These are phyloP conservation scores for Saccharomycopsis vini DNA, from an alignment of 805 yeast species.

Conservation along the genomic window DNA sequence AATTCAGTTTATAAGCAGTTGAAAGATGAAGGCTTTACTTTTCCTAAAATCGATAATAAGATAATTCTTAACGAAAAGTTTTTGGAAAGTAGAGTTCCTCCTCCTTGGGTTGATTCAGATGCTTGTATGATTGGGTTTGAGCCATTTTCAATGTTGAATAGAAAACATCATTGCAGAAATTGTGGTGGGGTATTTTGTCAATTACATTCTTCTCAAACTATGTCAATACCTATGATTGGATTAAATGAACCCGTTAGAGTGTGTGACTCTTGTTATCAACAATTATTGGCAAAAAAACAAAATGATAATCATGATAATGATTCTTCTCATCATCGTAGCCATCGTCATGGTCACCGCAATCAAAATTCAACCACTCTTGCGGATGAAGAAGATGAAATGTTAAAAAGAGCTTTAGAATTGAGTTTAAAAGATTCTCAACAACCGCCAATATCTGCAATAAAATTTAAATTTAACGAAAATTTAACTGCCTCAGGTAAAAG, in stretches of 20 bases:
- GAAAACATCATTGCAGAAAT: conserved; percentile 94
- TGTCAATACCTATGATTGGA: conserved; percentile 75
- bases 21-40: conserved; percentile 51
- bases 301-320: conserved; percentile 8
- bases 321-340: conserved; percentile 1
- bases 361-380: conserved; percentile 18
- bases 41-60: conserved; percentile 41
- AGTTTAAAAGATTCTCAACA: conserved; percentile 54
- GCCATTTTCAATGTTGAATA: conserved; percentile 67
- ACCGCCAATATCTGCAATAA: too few relatives aligned
- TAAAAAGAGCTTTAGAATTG: conserved; percentile 68
- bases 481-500: conserved; percentile 10
- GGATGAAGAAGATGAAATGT: conserved; percentile 62
- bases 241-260: conserved; percentile 85
- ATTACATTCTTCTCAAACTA: conserved; percentile 64
- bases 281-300: conserved; percentile 32
- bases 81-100: conserved; percentile 86
- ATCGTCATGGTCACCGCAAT: conserved; percentile 19
- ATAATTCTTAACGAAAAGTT: conserved; percentile 38
- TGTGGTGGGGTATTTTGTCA: conserved; percentile 95
- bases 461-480: conserved; percentile 14
- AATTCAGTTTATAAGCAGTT: conserved; percentile 48
- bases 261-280: conserved; percentile 80
- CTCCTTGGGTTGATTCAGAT: conserved; percentile 95
- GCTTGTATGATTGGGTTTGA: conserved; percentile 91